Evolutionary conservation across 2,329 filamentous ascomycete species (phyloP).

Genomic region (Ophiostoma ulmi): DNA sequence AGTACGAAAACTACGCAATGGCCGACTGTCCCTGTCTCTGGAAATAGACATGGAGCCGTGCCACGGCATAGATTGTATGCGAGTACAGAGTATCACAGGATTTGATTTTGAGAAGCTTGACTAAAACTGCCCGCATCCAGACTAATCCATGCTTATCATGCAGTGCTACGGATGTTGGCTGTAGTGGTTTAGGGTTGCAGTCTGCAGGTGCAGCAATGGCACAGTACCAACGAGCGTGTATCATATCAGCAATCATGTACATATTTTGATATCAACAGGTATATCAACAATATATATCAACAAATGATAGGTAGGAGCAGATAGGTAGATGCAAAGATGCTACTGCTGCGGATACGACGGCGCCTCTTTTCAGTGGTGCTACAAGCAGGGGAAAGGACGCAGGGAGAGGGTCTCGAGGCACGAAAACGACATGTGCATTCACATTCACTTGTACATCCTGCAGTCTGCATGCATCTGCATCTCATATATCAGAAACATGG

Average conservation of each 20-base stretch:
- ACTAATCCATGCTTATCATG: neutral
- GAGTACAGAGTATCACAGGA: neutral
- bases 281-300: neutral
- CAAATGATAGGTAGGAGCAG: neutral
- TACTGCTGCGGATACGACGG: neutral
- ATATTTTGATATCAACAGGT: neutral
- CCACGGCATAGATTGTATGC: neutral
- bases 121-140: too few relatives aligned
- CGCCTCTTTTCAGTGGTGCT: neutral
- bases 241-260: constrained; percentile 2
- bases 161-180: neutral
- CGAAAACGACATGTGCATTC: neutral
- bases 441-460: neutral
- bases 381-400: neutral
- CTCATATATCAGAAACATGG: constrained; percentile 16
- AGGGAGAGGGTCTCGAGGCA: neutral
- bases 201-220: neutral
- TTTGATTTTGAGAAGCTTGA: neutral
- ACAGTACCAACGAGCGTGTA: neutral
- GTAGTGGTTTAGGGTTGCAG: neutral
- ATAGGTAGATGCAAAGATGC: neutral
- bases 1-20: constrained; percentile 6
- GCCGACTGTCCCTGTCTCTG: neutral
- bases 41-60: neutral
- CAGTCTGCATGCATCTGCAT: neutral